phyloP scores from a whole-genome alignment of 1,284 basidiomycete species.

The Pholiota adiposa region DNA sequence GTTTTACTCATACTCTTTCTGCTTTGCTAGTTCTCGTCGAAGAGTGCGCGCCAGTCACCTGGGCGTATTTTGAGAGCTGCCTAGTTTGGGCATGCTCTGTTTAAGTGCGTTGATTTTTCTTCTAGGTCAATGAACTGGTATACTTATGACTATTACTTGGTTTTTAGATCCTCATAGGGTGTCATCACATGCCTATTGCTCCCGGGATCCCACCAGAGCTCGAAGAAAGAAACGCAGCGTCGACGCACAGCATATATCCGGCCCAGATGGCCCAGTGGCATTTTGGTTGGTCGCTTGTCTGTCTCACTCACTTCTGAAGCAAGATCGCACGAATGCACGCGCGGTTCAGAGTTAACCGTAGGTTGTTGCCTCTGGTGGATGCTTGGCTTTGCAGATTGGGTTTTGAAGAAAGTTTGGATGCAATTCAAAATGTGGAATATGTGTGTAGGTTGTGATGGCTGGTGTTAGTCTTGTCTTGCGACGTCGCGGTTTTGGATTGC shows the following conservation, averaged over 20 bases:
- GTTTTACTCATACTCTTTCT: not conserved
- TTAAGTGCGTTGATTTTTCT: not conserved
- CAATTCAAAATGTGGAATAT: not conserved
- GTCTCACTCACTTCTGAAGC: conserved; percentile 8
- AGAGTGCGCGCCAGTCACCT: not conserved
- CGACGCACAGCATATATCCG: not conserved
- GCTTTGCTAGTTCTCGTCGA: not conserved
- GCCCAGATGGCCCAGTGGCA: not conserved
- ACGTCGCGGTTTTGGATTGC: not conserved
- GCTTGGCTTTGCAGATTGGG: not conserved
- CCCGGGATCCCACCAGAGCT: not conserved
- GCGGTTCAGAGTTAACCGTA: conserved; percentile 6
- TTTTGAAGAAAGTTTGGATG: not conserved
- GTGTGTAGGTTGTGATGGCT: not conserved
- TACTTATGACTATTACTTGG: not conserved
- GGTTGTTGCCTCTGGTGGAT: conserved; percentile 6
- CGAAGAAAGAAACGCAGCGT: not conserved
- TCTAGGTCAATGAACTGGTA: not conserved
- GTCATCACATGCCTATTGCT: not conserved
- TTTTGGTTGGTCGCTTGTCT: not conserved
- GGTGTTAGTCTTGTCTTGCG: conserved; percentile 15
- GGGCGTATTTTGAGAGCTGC: not conserved
- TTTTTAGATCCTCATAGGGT: not conserved
- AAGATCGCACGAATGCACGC: conserved; percentile 16
- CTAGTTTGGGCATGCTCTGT: not conserved